Base-by-base conservation (phyloP, 1,284 basidiomycete genomes). In the Peniophora sp. region DNA sequence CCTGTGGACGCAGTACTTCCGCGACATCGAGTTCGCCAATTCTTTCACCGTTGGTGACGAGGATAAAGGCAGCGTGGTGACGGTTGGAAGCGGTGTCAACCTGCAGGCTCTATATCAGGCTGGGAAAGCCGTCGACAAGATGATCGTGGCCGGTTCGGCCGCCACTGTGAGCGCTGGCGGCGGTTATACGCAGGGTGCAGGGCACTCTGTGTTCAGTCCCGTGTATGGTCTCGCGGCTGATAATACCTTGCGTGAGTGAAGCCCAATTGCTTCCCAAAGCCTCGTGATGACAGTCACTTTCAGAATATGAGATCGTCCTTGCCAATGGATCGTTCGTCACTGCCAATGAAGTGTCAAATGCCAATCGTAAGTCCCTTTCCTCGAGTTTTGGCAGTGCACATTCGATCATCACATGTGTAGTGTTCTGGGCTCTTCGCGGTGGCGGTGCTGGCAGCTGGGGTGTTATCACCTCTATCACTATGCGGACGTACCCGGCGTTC, bases 401-500 rank as follows among this genome's bases (percentile, higher is more conserved):
- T 17, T 17, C 10, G 20, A 36, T 10, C 2, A 3, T n/a, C 22
- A 32, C 10, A 14, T 36, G n/a, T 32, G 18, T 47, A 66, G 65
- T 68, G 14, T 67, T 66, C 53, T 68, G 58, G 60, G 65, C 65
- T 34, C 48, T 68, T 27, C 62, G 65, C 1, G 66, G 66, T 6
- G 66, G 66, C 24, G 66, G 66, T 9, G 58, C 64, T 6, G 65
- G 66, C 22, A 64, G 60, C 41, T 68, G 65, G 65, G 66, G 65
- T 11, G 60, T 68, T 24, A 59, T 68, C 37, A 56, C 64, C 22
- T 62, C 62, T 5, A 62, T 61, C 3, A 68, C 67, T 9, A 59
- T 64, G 56, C 58, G 56, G 23, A 64, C 62, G 3, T 64, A 54
- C 55, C 64, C 65, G 17, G 63, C 63, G 24, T 67, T 68, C 57